Evolutionary conservation across 257 asterid species (phyloP), one percentile per base, ranked within the genome.

Genomic region (Lavandula angustifolia): DNA sequence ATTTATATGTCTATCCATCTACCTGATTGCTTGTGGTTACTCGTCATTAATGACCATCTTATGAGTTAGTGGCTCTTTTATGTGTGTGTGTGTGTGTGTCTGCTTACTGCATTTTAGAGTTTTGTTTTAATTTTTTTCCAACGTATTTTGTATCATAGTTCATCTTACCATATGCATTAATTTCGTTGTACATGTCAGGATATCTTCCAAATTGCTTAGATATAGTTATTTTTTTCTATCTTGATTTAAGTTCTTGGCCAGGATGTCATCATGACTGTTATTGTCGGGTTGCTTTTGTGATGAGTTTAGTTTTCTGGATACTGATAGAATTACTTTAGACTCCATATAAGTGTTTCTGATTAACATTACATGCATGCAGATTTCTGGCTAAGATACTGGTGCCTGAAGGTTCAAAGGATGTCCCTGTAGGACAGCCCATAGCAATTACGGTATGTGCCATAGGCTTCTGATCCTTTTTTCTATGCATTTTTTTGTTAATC

Each of bases 351-450:
- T 41, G 54, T 27, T 66, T 54, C 49, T 40, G 48, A 57, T 57
- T 64, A 43, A 64, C 60, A 71, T 51, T 63, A 53, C 67, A 50
- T 79, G 66, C 91, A 47, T 74, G 66, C 92, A 94, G 99, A 79
- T 88, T 66, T 77, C 81, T 94, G 70, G 99, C 98, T 64, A 90
- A 84, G 86, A 94, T 94, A 78, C 81, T 94, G 78, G 89, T 80
- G 54, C 95, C 96, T 56, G 99, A 94, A 64, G 99, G 99, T 79
- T 79, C 99, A 50, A 94, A 91, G 66, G 99, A 94, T 79, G 95
- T 94, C 67, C 91, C 95, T 43, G 99, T 94, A 63, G 99, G 99
- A 63, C 91, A 88, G 75, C 88, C 98, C 61, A 94, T 94, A 75
- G 96, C 96, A 73, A 83, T 94, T 72, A 91, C 98, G 84, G 99